Evolutionary conservation across 1,284 basidiomycete genomes (phyloP).

Genomic region (Cryptococcus sp.): DNA sequence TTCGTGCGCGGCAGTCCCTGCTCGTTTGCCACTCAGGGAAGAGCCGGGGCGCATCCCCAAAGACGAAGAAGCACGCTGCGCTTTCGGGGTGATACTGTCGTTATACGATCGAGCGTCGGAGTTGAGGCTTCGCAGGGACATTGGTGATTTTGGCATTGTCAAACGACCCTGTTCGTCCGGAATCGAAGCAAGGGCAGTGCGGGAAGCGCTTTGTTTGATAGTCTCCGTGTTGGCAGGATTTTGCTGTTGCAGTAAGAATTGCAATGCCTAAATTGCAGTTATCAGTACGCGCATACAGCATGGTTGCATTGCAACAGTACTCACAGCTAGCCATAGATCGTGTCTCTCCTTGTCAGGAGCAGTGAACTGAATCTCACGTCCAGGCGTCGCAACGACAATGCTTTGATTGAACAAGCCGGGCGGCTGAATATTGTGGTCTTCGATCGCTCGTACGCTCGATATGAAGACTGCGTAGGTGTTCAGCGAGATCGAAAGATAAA

Average conservation of each 20-base stretch:
- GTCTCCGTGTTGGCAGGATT: constrained; percentile 18
- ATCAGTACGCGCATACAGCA: constrained; percentile 9
- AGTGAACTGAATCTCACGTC: constrained; percentile 96
- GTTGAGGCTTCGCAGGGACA: constrained; percentile 42
- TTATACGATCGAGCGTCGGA: constrained; percentile 30
- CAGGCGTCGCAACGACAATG: constrained; percentile 86
- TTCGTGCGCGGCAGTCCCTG: constrained; percentile 84
- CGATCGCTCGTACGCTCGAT: constrained; percentile 81
- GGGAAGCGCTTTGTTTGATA: constrained; percentile 19
- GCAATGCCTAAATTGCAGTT: constrained; percentile 33
- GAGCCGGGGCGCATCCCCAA: constrained; percentile 60
- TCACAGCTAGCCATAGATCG: constrained; percentile 90
- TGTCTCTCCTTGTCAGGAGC: constrained; percentile 91
- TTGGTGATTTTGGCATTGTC: constrained; percentile 31
- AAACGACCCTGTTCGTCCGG: constrained; percentile 46
- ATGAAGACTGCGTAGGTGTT: constrained; percentile 77
- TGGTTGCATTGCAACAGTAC: constrained; percentile 33
- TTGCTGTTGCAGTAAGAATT: constrained; percentile 49
- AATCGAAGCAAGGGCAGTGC: constrained; percentile 30
- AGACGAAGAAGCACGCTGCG: constrained; percentile 50
- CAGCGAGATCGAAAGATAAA: constrained; percentile 15
- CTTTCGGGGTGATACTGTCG: constrained; percentile 41
- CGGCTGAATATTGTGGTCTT: constrained; percentile 90
- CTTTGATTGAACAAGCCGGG: constrained; percentile 91
- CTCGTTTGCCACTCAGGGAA: constrained; percentile 66